Percentiles rank a stretch among this genome's conserved stretches.
Conservation (phyloP, 192 early-diverging fungal species). For the Entomortierella beljakovae region DNA sequence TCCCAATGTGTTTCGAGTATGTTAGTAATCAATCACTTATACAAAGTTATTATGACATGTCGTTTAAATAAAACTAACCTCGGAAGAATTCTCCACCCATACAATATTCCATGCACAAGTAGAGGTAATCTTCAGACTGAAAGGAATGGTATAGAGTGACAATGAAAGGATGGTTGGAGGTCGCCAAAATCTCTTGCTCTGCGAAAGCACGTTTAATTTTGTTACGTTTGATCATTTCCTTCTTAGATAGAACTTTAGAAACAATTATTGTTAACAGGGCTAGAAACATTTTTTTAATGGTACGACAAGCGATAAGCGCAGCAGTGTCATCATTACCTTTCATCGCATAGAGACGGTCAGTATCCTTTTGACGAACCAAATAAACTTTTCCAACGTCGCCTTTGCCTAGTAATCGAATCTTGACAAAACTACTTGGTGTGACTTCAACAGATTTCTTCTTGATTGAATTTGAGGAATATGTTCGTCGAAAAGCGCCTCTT, state of each 20-base stretch:
- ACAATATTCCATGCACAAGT: conserved; percentile 92
- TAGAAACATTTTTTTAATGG: background rate
- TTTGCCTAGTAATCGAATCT: conserved; percentile 93
- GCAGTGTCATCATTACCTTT: conserved; percentile 85
- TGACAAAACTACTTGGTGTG: conserved; percentile 87
- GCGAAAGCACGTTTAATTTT: conserved; percentile 98
- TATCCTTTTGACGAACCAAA: conserved; percentile 88
- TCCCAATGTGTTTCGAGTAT: background rate
- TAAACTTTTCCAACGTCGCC: conserved; percentile 99
- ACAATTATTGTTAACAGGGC: background rate
- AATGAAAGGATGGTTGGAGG: conserved; percentile 92
- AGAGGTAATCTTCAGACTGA: conserved; percentile 87
- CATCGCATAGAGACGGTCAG: conserved; percentile 93
- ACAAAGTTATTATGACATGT: background rate
- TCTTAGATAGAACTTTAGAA: conserved; percentile 75
- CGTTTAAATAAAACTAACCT: conserved; percentile 44
- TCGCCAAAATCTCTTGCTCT: conserved; percentile 85
- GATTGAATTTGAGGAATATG: conserved; percentile 86
- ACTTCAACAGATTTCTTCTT: conserved; percentile 87
- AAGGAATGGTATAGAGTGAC: conserved; percentile 92
- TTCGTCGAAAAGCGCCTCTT: conserved; percentile 72
- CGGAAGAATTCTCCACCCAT: conserved; percentile 92
- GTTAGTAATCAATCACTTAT: background rate
- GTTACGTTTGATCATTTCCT: conserved; percentile 98
- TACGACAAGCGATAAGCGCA: background rate